Conservation (phyloP, 106 monocot species). For the Acorus gramineus region DNA sequence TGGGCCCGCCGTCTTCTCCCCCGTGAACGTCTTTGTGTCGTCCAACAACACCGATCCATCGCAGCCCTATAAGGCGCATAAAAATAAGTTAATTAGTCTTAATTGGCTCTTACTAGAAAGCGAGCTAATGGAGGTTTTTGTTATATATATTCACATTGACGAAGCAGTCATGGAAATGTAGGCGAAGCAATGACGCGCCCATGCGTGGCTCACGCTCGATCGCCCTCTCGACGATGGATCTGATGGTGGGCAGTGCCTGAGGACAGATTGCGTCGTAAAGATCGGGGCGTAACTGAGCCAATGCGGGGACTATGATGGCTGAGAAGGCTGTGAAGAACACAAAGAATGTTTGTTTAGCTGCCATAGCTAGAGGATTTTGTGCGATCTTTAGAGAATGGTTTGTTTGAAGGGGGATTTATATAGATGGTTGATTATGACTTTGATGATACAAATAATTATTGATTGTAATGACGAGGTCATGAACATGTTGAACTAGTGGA, state of each 20-base stretch:
- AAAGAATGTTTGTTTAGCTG: too few relatives aligned
- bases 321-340: background rate
- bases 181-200: slow-evolving; percentile 52
- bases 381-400: too few relatives aligned
- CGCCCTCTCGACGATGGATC: slow-evolving; percentile 13
- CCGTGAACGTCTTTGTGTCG: slow-evolving; percentile 21
- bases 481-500: too few relatives aligned
- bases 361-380: too few relatives aligned
- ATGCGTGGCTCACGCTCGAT: slow-evolving; percentile 38
- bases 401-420: too few relatives aligned
- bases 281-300: slow-evolving; percentile 19
- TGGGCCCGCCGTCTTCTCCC: slow-evolving; percentile 36
- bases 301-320: background rate
- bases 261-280: slow-evolving; percentile 45
- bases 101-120: slow-evolving; percentile 3
- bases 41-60: slow-evolving; percentile 32
- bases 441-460: too few relatives aligned
- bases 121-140: too few relatives aligned
- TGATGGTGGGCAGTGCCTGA: slow-evolving; percentile 31
- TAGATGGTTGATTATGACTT: too few relatives aligned
- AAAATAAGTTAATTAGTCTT: slow-evolving; percentile 7
- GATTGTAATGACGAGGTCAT: too few relatives aligned
- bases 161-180: slow-evolving; percentile 85
- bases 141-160: slow-evolving; percentile 23
- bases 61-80: slow-evolving; percentile 16